A percentile compares a stretch with the other conserved stretches of the same genome.
These are phyloP conservation scores for Boechera divaricarpa DNA, from an alignment of 345 rosid genomes.

Conservation along the genomic window DNA sequence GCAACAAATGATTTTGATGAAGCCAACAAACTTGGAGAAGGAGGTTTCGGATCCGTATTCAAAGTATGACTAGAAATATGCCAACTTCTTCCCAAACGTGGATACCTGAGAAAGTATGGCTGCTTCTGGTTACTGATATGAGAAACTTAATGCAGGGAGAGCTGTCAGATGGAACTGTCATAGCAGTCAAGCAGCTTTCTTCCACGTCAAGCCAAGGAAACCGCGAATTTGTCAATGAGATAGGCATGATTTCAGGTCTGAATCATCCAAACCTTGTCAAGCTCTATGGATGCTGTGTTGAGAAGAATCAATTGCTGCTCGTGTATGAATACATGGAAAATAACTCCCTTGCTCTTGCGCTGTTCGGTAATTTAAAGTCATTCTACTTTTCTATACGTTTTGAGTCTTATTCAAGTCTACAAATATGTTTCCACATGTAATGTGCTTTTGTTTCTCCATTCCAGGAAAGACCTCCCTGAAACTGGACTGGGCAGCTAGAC, in stretches of 20 bases:
- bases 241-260: conserved; percentile 52
- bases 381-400: not conserved
- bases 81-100: not conserved
- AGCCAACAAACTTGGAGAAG: conserved; percentile 40
- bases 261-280: conserved; percentile 54
- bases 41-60: conserved; percentile 39
- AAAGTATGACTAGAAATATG: conserved; percentile 16
- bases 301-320: conserved; percentile 45
- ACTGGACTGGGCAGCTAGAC: conserved; percentile 58
- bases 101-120: no score
- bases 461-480: conserved; percentile 31
- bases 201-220: conserved; percentile 52
- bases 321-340: conserved; percentile 57
- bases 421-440: not conserved
- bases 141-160: conserved; percentile 34
- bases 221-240: conserved; percentile 52
- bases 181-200: conserved; percentile 54
- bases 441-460: not conserved
- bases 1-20: conserved; percentile 33
- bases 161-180: conserved; percentile 33
- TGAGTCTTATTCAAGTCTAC: not conserved
- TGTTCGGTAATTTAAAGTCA: conserved; percentile 36
- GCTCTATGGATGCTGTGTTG: conserved; percentile 52
- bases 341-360: conserved; percentile 42
- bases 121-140: not conserved